Base-by-base conservation (phyloP, 1,139 yeast genomes). In the Diutina mesorugosa region DNA sequence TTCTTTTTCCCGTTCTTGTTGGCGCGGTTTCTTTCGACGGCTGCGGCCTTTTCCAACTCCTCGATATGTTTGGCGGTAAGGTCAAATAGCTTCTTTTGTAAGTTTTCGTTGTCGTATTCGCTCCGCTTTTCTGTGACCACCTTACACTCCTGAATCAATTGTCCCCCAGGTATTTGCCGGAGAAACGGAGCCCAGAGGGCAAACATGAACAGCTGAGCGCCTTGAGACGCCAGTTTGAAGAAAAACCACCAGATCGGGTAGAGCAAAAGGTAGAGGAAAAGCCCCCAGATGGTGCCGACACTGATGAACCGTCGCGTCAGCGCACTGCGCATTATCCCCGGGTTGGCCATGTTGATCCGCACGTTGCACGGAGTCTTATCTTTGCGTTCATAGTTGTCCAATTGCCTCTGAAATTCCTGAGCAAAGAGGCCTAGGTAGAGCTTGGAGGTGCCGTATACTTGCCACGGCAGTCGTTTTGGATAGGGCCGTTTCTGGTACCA, bases 241-340 rank as follows among this genome's bases (percentile, higher is more conserved):
- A 91, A 75, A 16, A 93, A 64, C 84, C 89, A 91, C 80, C 91
- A 83, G 0, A 93, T 56, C 3, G 99, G 99, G 72, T 84, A 88
- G 55, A 87, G 60, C 2, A 90, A 5, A 47, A 90, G 60, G 68
- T 93, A 93, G 4, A 85, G 32, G 0, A 86, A 30, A 55, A 93
- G 73, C 1, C 97, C 95, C 67, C 80, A 70, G 1, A 93, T 63
- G 0, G 88, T 75, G 0, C 99, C 98, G 71, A 88, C 77, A 10
- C 95, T 83, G 10, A 88, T 60, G 55, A 85, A 83, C 59, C 97
- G 78, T 63, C 95, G 82, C 54, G 93, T 85, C 46, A 95, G 83
- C 2, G 95, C 88, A 1, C 96, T 84, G 63, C 98, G 78, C 85
- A 89, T 87, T 55, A 91, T 63, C 0, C 99, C 99, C 0, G 99